A percentile compares a stretch with the other conserved stretches of the same genome.
Evolutionary conservation across 2,329 filamentous ascomycete genomes (phyloP).

Genomic region (Stromatinia cepivora): DNA sequence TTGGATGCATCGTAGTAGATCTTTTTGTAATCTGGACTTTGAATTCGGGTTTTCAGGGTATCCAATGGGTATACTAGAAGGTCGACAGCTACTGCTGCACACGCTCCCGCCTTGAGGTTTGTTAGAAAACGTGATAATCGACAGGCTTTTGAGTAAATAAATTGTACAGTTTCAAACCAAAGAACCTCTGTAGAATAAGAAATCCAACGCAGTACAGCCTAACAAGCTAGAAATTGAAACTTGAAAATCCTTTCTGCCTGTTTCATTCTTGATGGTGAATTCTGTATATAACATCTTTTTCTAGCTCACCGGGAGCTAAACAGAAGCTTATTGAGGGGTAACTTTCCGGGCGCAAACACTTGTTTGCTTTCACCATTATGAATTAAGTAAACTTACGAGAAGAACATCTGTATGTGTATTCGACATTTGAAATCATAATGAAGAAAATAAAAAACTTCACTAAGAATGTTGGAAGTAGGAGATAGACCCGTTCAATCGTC

Average conservation of each 20-base stretch:
- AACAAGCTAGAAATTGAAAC: background rate
- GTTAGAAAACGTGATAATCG: background rate
- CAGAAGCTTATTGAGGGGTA: background rate
- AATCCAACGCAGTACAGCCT: background rate
- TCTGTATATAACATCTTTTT: background rate
- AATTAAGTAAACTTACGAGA: conserved; percentile 48
- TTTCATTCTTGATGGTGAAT: background rate
- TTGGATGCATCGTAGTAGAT: conserved; percentile 61
- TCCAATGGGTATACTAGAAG: conserved; percentile 76
- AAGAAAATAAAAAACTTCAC: conserved; percentile 20
- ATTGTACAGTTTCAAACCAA: background rate
- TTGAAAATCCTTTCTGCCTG: background rate
- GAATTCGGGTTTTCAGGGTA: conserved; percentile 83
- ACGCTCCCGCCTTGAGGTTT: conserved; percentile 68
- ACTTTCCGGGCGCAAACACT: background rate
- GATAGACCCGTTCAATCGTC: conserved; percentile 19
- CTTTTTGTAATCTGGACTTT: conserved; percentile 72
- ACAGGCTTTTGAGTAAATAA: background rate
- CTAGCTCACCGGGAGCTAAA: background rate
- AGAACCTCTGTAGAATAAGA: background rate
- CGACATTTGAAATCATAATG: conserved; percentile 44
- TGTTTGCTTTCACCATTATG: background rate
- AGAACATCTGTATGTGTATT: conserved; percentile 56
- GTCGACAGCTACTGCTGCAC: conserved; percentile 84
- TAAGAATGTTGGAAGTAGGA: conserved; percentile 15